A percentile compares a stretch with the other conserved stretches of the same genome.
Evolutionary conservation across 2,329 filamentous ascomycete species (phyloP).

Genomic region (Boeremia exigua): DNA sequence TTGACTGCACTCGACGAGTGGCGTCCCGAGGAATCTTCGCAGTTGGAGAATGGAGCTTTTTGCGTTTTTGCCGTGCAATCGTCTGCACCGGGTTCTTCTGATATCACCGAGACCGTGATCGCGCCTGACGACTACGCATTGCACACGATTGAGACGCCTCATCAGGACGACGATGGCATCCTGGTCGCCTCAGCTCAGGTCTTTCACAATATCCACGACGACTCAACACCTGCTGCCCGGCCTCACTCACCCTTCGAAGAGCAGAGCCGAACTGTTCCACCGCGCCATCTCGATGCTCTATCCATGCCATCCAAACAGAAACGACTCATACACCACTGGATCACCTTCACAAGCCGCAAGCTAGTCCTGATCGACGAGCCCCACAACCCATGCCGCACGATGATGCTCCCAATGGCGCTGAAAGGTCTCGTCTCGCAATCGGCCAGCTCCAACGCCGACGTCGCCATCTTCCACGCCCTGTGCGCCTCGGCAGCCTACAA

Average conservation of each 20-base stretch:
- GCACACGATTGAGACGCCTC: neutral
- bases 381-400: slow-evolving; percentile 20
- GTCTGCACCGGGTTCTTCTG: neutral
- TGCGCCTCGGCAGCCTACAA: slow-evolving; percentile 21
- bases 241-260: neutral
- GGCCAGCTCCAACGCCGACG: slow-evolving; percentile 11
- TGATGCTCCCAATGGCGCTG: slow-evolving; percentile 23
- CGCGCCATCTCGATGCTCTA: slow-evolving; percentile 14
- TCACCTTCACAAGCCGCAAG: slow-evolving; percentile 19
- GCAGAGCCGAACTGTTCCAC: neutral
- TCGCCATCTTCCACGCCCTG: slow-evolving; percentile 21
- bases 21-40: slow-evolving; percentile 2
- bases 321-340: slow-evolving; percentile 19
- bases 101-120: neutral
- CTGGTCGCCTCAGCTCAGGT: neutral
- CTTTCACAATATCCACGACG: neutral
- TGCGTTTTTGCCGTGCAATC: slow-evolving; percentile 9
- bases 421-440: slow-evolving; percentile 13
- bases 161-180: neutral
- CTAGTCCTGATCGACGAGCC: slow-evolving; percentile 17
- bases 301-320: slow-evolving; percentile 15
- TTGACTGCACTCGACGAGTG: slow-evolving; percentile 12
- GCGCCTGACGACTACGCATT: neutral
- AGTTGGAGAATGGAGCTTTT: slow-evolving; percentile 9
- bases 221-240: neutral